Percentiles rank a stretch among this genome's conserved stretches.
These are phyloP conservation scores for Protomyces inundatus DNA, from an alignment of 1,139 yeast species.

Conservation along the genomic window DNA sequence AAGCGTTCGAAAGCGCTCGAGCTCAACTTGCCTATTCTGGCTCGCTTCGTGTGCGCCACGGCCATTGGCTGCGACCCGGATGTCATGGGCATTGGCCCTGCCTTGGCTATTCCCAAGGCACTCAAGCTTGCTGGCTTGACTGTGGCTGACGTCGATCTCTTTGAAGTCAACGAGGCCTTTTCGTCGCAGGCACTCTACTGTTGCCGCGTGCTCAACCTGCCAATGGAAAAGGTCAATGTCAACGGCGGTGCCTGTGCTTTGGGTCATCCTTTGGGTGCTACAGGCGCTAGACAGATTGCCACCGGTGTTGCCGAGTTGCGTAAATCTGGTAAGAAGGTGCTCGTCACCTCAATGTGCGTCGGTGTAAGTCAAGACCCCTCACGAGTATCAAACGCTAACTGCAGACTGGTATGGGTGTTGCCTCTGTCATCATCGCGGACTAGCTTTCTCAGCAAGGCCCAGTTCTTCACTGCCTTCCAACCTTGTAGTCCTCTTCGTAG, in stretches of 20 bases:
- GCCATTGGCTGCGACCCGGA: constrained; percentile 93
- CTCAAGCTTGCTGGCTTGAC: constrained; percentile 60
- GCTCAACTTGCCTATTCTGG: constrained; percentile 61
- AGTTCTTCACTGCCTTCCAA: not conserved
- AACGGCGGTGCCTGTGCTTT: constrained; percentile 95
- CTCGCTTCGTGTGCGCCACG: constrained; percentile 69
- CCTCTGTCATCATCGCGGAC: not conserved
- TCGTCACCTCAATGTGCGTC: constrained; percentile 92
- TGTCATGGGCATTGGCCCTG: constrained; percentile 96
- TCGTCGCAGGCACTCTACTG: constrained; percentile 90
- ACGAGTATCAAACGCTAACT: not conserved
- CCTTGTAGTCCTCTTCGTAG: not conserved
- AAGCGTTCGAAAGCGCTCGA: constrained; percentile 81
- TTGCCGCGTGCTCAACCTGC: constrained; percentile 60
- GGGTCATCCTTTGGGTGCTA: constrained; percentile 93
- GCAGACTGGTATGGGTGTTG: not conserved
- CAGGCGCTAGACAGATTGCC: constrained; percentile 93
- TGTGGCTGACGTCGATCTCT: constrained; percentile 63
- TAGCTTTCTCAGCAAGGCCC: not conserved
- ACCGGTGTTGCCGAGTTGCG: constrained; percentile 76
- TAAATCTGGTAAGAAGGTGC: constrained; percentile 62
- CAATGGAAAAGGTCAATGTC: constrained; percentile 69
- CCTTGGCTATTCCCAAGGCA: constrained; percentile 81
- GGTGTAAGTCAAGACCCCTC: constrained; percentile 42
- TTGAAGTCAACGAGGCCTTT: constrained; percentile 91